Conservation (phyloP, 495 filamentous ascomycete species). For the Penicillium longicatenatum region DNA sequence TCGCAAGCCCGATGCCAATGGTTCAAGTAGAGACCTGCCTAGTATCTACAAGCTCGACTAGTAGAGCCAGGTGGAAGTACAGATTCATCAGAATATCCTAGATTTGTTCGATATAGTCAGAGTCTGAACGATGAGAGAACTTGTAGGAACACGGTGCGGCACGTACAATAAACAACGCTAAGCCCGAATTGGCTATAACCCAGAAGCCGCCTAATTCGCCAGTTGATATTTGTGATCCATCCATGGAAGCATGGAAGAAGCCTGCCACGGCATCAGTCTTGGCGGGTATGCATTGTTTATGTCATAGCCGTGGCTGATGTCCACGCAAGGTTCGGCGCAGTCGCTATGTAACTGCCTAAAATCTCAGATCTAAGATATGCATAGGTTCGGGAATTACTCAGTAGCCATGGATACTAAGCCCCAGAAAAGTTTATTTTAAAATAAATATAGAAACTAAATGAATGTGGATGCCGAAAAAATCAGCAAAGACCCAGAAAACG, state of each 20-base stretch:
- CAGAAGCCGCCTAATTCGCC: not conserved
- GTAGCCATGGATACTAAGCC: constrained; percentile 5
- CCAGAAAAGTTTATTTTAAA: constrained; percentile 17
- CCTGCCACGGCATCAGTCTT: constrained; percentile 11
- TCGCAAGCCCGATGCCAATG: no score
- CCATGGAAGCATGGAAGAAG: constrained; percentile 15
- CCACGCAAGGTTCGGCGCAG: not conserved
- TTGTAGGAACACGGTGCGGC: not conserved
- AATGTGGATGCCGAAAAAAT: not conserved
- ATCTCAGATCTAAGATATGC: not conserved
- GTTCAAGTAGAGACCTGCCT: no score
- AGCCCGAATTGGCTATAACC: no score
- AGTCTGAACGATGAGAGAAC: no score
- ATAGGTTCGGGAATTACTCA: not conserved
- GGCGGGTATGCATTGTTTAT: not conserved
- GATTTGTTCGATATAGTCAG: no score
- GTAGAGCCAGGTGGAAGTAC: no score
- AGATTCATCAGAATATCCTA: no score
- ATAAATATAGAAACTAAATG: constrained; percentile 21
- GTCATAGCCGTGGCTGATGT: not conserved
- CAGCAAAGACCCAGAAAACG: not conserved
- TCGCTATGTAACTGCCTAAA: not conserved
- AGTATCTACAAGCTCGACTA: no score
- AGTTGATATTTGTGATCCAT: not conserved
- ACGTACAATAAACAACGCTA: no score